Percentiles rank a stretch among this genome's conserved stretches.
These are phyloP conservation scores for Candida maris DNA, from an alignment of 805 yeast species.

Conservation along the genomic window DNA sequence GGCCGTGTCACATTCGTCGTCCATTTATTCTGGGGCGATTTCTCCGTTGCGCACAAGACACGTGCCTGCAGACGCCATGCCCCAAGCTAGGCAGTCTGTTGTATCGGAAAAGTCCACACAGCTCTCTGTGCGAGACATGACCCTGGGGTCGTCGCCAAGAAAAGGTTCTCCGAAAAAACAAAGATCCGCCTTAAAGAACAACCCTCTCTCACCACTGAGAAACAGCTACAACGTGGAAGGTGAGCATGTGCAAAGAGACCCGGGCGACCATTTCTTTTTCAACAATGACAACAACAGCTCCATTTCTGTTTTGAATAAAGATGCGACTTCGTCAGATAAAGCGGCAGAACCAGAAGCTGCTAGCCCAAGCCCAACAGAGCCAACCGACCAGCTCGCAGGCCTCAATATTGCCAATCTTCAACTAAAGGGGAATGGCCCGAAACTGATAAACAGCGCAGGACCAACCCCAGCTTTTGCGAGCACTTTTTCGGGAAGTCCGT, in stretches of 20 bases:
- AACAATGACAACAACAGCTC: conserved; percentile 13
- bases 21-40: conserved; percentile 11
- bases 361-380: neutral
- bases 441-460: no score
- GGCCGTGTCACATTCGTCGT: conserved; percentile 10
- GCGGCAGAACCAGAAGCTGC: neutral
- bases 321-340: conserved; percentile 5
- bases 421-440: neutral
- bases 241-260: conserved; percentile 1
- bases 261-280: conserved; percentile 17
- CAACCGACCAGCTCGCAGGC: conserved; percentile 7
- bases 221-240: conserved; percentile 6
- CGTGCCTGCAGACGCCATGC: conserved; percentile 4
- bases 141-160: conserved; percentile 32
- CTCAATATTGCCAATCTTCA: conserved; percentile 8
- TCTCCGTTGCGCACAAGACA: conserved; percentile 5
- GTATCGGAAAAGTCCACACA: conserved; percentile 4
- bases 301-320: conserved; percentile 7
- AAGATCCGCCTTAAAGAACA: conserved; percentile 9
- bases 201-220: conserved; percentile 17
- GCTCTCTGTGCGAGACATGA: conserved; percentile 13
- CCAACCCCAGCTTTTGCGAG: conserved; percentile 1
- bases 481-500: neutral
- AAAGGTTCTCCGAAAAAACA: conserved; percentile 24
- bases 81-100: neutral